Percentiles rank a stretch among this genome's conserved stretches.
Evolutionary conservation across 202 grass and related monocot genomes (phyloP).

Genomic region (Schoenoplectus tabernaemontani): DNA sequence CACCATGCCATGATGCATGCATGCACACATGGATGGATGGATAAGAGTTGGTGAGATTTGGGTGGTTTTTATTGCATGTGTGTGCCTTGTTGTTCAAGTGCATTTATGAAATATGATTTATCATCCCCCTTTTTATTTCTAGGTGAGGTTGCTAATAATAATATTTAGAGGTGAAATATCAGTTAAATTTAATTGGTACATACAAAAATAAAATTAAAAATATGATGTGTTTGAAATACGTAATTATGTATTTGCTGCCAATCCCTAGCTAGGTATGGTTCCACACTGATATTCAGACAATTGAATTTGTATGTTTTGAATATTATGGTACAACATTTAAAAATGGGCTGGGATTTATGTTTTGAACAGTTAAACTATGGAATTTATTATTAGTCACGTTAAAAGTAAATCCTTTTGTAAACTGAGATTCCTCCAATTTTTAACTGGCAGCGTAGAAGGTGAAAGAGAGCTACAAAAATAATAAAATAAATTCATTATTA

Average conservation of each 20-base stretch:
- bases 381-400: background rate
- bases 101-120: too few species aligned
- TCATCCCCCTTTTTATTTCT: background rate
- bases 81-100: background rate
- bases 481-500: background rate
- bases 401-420: background rate
- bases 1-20: constrained; percentile 7
- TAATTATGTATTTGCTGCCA: background rate
- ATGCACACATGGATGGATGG: constrained; percentile 15
- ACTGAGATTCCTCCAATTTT: background rate
- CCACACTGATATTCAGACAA: background rate
- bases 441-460: background rate
- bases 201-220: too few species aligned
- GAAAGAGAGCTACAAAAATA: background rate
- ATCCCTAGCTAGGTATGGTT: background rate
- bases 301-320: background rate
- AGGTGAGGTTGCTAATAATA: background rate
- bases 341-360: background rate
- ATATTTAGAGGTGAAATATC: too few species aligned
- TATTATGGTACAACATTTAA: background rate
- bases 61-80: constrained; percentile 26
- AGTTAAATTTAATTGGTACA: background rate
- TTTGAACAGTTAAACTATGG: background rate
- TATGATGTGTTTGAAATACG: background rate
- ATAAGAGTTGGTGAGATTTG: constrained; percentile 27